Evolutionary conservation across 257 asterid species (phyloP), one percentile per base, ranked within the genome.

Genomic region (Mentha longifolia): DNA sequence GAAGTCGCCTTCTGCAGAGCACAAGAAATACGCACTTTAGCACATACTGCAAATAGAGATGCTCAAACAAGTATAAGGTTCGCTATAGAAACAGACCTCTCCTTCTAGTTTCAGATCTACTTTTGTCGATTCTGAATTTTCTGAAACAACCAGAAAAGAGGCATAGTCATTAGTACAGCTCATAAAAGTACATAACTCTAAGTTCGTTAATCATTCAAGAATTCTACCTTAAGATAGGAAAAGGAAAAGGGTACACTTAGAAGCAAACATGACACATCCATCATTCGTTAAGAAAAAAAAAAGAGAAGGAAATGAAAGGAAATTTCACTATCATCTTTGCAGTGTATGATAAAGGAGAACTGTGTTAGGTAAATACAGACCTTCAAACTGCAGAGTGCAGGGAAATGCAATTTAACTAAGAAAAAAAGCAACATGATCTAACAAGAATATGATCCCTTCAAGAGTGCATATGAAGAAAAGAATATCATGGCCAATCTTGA

Each of bases 1-100:
- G 67, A 74, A 64, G 84, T 58, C 37, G 82, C 64, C 25, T 69
- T 83, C 43, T 74, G 80, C 70, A 80, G 79, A 80, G 71, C 74
- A 83, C 52, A 71, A 78, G 63, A 79, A 66, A 70, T 30, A 74
- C 59, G 55, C 66, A 61, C 54, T 51, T 81, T 59, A 80, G 79
- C 61, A 58, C 66, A 68, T 70, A 59, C 19, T 43, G 42, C 67
- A 61, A 58, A 10, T 19, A 63, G 72, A 71, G 61, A 72, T 57
- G 50, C 9, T 28, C 37, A 72, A 76, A 25, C 31, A 74, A 78
- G 39, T 55, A 51, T 72, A 71, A 57, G 70, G 76, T 72, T 72
- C 54, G 16, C 43, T 78, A 76, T 73, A 81, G 72, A 76, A 67
- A 69, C 91, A 69, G 74, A 91, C 97, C 94, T 91, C 85, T 35